Conservation (phyloP, 129 eudicot genomes). For the Tagetes erecta region DNA sequence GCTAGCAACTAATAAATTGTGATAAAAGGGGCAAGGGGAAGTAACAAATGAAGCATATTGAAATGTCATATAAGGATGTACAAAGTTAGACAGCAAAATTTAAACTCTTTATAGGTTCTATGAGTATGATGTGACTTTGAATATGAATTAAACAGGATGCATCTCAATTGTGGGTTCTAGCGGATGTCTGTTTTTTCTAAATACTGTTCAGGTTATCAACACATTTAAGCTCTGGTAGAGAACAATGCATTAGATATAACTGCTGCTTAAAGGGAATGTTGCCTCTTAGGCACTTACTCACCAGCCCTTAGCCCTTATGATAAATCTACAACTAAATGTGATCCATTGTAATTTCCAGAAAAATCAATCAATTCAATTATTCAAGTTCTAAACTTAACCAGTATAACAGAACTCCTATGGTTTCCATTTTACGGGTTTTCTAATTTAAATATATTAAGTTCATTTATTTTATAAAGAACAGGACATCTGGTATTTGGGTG, state of each 20-base stretch:
- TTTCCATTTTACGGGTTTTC: not conserved
- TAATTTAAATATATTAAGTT: not conserved
- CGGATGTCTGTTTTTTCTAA: not conserved
- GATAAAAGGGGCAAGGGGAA: not conserved
- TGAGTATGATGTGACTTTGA: too few species aligned
- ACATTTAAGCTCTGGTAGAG: not conserved
- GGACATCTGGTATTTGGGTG: not conserved
- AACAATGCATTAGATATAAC: not conserved
- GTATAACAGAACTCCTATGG: not conserved
- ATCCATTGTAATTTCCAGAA: not conserved
- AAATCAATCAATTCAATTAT: not conserved
- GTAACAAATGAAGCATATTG: not conserved
- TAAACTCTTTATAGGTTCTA: not conserved
- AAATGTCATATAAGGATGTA: not conserved
- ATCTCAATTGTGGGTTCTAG: slow-evolving; percentile 2
- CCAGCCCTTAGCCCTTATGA: not conserved
- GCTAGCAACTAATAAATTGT: not conserved
- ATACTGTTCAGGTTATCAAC: not conserved
- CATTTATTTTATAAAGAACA: not conserved
- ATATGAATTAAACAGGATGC: not conserved
- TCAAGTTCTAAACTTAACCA: not conserved
- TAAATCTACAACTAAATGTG: not conserved
- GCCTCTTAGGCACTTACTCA: not conserved
- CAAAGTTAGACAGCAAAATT: not conserved
- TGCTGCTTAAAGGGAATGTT: not conserved